These are phyloP conservation scores for Kluyveromyces lactis DNA, from an alignment of 805 yeast species.

Conservation along the genomic window DNA sequence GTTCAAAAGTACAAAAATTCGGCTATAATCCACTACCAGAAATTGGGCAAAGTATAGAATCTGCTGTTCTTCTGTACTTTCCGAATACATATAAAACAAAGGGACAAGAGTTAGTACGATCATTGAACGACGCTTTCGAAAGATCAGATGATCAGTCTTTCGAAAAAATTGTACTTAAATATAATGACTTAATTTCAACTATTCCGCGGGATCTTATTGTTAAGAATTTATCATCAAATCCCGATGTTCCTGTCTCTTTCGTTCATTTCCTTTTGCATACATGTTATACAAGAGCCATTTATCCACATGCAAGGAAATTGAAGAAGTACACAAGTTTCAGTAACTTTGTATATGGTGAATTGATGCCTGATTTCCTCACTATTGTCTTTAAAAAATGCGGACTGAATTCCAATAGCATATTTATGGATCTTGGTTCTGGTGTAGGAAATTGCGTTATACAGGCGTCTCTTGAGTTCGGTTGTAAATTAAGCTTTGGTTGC, in stretches of 20 bases:
- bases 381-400: conserved; percentile 55
- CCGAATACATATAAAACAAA: conserved; percentile 13
- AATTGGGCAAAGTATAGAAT: conserved; percentile 26
- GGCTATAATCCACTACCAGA: conserved; percentile 28
- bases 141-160: conserved; percentile 24
- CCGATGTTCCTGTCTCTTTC: conserved; percentile 33
- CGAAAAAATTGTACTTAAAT: conserved; percentile 32
- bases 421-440: conserved; percentile 88
- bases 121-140: conserved; percentile 21
- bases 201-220: conserved; percentile 30
- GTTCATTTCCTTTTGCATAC: conserved; percentile 65
- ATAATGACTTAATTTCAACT: conserved; percentile 33
- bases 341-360: conserved; percentile 84
- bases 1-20: conserved; percentile 10
- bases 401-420: conserved; percentile 44
- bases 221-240: conserved; percentile 24
- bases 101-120: conserved; percentile 11
- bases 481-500: conserved; percentile 70
- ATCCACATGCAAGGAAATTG: conserved; percentile 59
- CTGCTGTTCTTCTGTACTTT: conserved; percentile 17
- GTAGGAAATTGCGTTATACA: conserved; percentile 89
- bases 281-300: conserved; percentile 68
- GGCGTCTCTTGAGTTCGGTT: conserved; percentile 81
- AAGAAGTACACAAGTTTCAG: conserved; percentile 78
- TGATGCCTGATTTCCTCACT: conserved; percentile 69